Base-by-base conservation (phyloP, 441 rosid species). In the Pelargonium cotyledonis region DNA sequence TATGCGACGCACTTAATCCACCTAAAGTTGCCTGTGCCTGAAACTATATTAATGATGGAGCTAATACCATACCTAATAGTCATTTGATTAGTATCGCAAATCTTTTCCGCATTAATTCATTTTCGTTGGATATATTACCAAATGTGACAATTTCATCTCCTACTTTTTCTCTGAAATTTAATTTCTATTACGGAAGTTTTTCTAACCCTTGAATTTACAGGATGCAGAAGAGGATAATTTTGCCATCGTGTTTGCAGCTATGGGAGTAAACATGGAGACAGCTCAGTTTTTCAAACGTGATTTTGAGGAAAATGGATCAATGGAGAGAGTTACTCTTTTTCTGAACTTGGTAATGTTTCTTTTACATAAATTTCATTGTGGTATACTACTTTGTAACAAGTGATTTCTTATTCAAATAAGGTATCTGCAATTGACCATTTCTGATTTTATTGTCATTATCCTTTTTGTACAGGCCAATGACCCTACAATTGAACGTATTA, bases 211-310 rank as follows among this genome's bases (percentile, higher is more conserved):
- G 18, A 26, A 55, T 70, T 75, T 79, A 65, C 77, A 90, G 99
- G 98, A 82, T 76, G 87, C 47, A 5, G 96, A 81, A 71, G 99
- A 95, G 74, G 98, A 95, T 84, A 95, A 95, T 80, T 95, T 95
- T 79, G 98, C 99, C 35, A 92, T 95, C 77, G 98, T 92, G 5
- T 95, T 95, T 72, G 98, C 98, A 70, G 99, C 99, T 72, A 95
- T 95, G 99, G 99, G 99, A 62, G 99, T 95, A 29, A 95, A 95
- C 84, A 95, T 95, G 98, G 99, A 92, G 78, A 95, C 99, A 38
- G 99, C 98, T 26, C 98, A 95, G 81, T 92, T 95, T 81, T 92
- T 95, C 84, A 95, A 92, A 75, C 97, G 99, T 35, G 99, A 95
- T 80, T 95, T 92, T 81, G 99, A 95, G 82, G 99, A 95, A 80